Evolutionary conservation across 805 yeast genomes (phyloP).

Genomic region (Nakazawaea sp.): DNA sequence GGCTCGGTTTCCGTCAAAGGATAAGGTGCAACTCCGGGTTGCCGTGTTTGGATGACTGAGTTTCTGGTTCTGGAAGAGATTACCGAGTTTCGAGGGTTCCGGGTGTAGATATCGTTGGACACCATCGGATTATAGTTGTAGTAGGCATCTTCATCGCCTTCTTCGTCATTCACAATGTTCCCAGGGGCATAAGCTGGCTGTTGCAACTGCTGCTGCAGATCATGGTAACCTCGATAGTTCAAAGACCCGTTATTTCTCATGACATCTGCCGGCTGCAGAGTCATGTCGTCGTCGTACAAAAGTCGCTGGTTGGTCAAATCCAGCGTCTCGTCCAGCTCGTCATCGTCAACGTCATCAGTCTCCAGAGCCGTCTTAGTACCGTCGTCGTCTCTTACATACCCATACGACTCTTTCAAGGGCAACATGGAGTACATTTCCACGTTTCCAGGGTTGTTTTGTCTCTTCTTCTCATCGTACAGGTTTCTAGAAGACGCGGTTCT

Average conservation of each 20-base stretch:
- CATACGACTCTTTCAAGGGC: conserved; percentile 8
- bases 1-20: conserved; percentile 2
- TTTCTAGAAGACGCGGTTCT: conserved; percentile 52
- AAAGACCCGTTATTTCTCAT: conserved; percentile 1
- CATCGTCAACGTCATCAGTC: conserved; percentile 5
- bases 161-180: background rate
- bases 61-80: background rate
- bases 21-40: conserved; percentile 5
- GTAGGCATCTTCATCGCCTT: conserved; percentile 7
- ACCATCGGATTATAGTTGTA: conserved; percentile 10
- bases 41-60: background rate
- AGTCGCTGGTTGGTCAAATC: conserved; percentile 5
- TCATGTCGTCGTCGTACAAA: conserved; percentile 1
- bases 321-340: background rate
- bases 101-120: background rate
- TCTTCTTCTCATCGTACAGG: conserved; percentile 16
- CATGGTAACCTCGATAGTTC: conserved; percentile 6
- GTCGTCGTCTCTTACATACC: conserved; percentile 13
- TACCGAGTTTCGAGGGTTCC: conserved; percentile 4
- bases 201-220: background rate
- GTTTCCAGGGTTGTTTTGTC: conserved; percentile 1
- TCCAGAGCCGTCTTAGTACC: background rate
- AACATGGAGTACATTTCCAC: conserved; percentile 9
- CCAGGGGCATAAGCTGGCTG: background rate
- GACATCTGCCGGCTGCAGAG: conserved; percentile 5